These are phyloP conservation scores for Suhomyces yuchorum DNA, from an alignment of 1,139 yeast genomes.

Conservation along the genomic window DNA sequence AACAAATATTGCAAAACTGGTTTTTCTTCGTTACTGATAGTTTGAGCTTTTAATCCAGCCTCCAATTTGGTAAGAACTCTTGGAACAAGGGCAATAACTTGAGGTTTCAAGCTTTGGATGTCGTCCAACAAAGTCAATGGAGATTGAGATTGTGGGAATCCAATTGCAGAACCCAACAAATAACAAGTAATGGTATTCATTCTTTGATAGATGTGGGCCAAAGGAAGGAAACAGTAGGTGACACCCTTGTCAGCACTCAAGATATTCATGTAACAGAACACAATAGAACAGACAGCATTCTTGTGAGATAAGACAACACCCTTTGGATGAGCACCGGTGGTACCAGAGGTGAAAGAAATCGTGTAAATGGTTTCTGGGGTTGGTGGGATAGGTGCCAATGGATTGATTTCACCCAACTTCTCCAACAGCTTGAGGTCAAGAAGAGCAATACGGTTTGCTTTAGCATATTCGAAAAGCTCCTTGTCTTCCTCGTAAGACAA, in stretches of 20 bases:
- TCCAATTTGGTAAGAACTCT: constrained; percentile 28
- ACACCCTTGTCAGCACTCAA: constrained; percentile 5
- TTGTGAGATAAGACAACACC: constrained; percentile 39
- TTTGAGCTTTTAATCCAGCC: constrained; percentile 26
- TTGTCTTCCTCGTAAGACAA: constrained; percentile 25
- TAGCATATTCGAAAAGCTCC: constrained; percentile 24
- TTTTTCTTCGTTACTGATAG: constrained; percentile 42
- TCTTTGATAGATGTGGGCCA: constrained; percentile 71
- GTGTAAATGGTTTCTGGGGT: constrained; percentile 28
- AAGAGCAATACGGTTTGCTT: constrained; percentile 27
- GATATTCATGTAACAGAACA: constrained; percentile 16
- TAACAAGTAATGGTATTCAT: constrained; percentile 31
- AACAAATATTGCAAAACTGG: constrained; percentile 30
- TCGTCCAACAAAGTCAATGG: constrained; percentile 45
- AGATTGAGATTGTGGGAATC: constrained; percentile 43
- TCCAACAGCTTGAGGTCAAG: constrained; percentile 38
- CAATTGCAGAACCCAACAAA: constrained; percentile 35
- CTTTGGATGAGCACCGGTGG: constrained; percentile 42
- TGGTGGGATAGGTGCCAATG: constrained; percentile 24
- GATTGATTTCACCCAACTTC: constrained; percentile 25
- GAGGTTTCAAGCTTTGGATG: constrained; percentile 37
- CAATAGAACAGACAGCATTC: constrained; percentile 31
- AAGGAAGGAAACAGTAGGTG: constrained; percentile 51
- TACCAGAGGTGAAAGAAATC: constrained; percentile 39
- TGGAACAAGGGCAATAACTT: constrained; percentile 25